Evolutionary conservation across 139 green algal species (phyloP).

Genomic region (Coccomyxa sp.): DNA sequence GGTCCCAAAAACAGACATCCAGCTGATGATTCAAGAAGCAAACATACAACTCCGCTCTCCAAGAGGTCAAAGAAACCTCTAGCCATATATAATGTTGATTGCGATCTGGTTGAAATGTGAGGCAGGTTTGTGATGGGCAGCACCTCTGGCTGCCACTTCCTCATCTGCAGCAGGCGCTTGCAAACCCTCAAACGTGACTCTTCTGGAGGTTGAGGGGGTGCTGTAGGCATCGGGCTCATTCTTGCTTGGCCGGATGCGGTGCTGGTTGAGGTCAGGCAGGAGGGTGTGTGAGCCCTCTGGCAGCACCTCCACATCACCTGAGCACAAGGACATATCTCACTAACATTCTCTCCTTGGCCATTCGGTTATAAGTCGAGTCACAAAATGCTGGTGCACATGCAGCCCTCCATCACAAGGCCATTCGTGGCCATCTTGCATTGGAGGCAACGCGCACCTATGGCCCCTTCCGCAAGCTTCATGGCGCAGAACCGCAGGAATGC

Average conservation of each 20-base stretch:
- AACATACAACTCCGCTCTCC: no score
- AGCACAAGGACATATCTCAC: background rate
- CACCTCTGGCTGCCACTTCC: background rate
- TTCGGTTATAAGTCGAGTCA: background rate
- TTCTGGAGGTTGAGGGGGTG: background rate
- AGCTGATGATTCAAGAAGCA: no score
- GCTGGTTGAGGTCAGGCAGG: constrained; percentile 19
- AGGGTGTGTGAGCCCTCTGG: constrained; percentile 31
- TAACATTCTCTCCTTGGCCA: background rate
- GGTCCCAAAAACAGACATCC: no score
- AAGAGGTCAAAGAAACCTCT: no score
- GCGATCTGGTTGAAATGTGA: no score
- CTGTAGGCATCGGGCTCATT: constrained; percentile 15
- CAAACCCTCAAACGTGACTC: constrained; percentile 8
- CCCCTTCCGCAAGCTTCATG: constrained; percentile 90
- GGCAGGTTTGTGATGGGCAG: no score
- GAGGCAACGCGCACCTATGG: constrained; percentile 54
- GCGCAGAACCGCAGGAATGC: constrained; percentile 98
- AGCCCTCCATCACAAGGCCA: background rate
- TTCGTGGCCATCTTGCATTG: background rate
- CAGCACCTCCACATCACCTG: constrained; percentile 39
- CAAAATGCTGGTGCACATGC: background rate
- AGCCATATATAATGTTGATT: no score
- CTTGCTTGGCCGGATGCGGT: constrained; percentile 32
- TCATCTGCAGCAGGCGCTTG: background rate